Percentiles rank a stretch among this genome's conserved stretches.
phyloP scores from a whole-genome alignment of 495 filamentous ascomycete genomes.

The Wilcoxina mikolae region DNA sequence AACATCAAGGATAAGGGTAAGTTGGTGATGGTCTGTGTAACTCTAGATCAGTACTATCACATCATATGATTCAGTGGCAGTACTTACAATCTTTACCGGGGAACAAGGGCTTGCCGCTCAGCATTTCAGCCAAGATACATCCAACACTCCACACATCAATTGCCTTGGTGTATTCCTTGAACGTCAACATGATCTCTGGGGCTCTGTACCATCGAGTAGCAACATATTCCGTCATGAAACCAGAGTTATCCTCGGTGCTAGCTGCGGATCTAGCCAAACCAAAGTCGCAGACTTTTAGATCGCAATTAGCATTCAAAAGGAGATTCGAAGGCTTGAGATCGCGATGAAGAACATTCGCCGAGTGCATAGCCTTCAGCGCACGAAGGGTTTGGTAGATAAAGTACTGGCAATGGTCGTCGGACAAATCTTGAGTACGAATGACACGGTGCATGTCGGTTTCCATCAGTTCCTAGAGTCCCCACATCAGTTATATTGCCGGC shows the following conservation, averaged over 20 bases:
- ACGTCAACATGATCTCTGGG: conserved; percentile 99
- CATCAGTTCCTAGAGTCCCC: conserved; percentile 68
- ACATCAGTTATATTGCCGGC: background rate
- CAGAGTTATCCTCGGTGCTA: conserved; percentile 94
- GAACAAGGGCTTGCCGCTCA: conserved; percentile 96
- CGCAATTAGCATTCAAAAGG: conserved; percentile 95
- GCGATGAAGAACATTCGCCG: conserved; percentile 92
- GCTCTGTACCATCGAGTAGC: conserved; percentile 98
- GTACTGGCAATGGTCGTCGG: conserved; percentile 98
- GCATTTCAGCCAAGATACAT: conserved; percentile 98
- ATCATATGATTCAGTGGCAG: conserved; percentile 16
- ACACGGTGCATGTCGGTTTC: conserved; percentile 99
- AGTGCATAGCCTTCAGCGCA: conserved; percentile 97
- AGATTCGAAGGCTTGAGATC: conserved; percentile 96
- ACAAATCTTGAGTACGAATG: conserved; percentile 95
- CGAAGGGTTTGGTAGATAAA: conserved; percentile 99
- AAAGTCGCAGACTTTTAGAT: conserved; percentile 98
- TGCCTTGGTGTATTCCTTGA: conserved; percentile 99
- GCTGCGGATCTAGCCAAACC: conserved; percentile 85
- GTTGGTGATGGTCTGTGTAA: conserved; percentile 78
- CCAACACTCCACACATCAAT: conserved; percentile 99
- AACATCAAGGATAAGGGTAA: conserved; percentile 94
- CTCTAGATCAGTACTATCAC: conserved; percentile 8
- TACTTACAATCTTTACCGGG: conserved; percentile 94
- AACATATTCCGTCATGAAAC: conserved; percentile 99